Evolutionary conservation across 2,329 filamentous ascomycete species (phyloP).

Genomic region (Alternaria conjuncta): DNA sequence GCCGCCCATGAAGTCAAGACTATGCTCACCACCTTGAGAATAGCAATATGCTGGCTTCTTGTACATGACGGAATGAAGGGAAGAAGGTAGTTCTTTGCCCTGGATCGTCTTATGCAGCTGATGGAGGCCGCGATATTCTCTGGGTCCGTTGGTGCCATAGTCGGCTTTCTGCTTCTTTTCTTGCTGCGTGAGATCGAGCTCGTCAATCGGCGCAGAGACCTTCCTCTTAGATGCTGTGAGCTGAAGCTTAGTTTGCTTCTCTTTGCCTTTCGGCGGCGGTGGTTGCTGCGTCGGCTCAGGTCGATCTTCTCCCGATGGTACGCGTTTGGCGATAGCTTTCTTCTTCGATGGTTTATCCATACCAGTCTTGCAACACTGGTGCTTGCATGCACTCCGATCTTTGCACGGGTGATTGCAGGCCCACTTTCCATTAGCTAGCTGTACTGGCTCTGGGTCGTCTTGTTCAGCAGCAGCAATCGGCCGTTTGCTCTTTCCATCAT

Average conservation of each 20-base stretch:
- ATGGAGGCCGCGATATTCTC: slow-evolving; percentile 30
- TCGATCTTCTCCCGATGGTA: slow-evolving; percentile 11
- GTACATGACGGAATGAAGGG: slow-evolving; percentile 32
- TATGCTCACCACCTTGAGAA: slow-evolving; percentile 27
- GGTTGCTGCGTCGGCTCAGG: background rate
- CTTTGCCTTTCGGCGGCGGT: slow-evolving; percentile 12
- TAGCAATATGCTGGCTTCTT: slow-evolving; percentile 39
- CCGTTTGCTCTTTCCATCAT: background rate
- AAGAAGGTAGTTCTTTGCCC: slow-evolving; percentile 25
- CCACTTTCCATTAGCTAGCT: slow-evolving; percentile 74
- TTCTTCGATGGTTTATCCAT: slow-evolving; percentile 67
- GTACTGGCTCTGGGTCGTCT: slow-evolving; percentile 51
- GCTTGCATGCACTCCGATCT: slow-evolving; percentile 68
- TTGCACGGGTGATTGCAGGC: slow-evolving; percentile 75
- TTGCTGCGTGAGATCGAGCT: slow-evolving; percentile 42
- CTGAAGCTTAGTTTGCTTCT: slow-evolving; percentile 39
- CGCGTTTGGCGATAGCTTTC: slow-evolving; percentile 39
- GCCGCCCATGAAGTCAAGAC: slow-evolving; percentile 30
- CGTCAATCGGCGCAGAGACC: slow-evolving; percentile 29
- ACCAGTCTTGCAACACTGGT: slow-evolving; percentile 75
- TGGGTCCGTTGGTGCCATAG: slow-evolving; percentile 19
- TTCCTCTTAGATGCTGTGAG: slow-evolving; percentile 35
- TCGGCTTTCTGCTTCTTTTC: slow-evolving; percentile 36
- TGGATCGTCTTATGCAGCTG: slow-evolving; percentile 35
- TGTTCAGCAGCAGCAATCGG: slow-evolving; percentile 14